Evolutionary conservation across 495 filamentous ascomycete genomes (phyloP).

Genomic region (Penicillium antarcticum): DNA sequence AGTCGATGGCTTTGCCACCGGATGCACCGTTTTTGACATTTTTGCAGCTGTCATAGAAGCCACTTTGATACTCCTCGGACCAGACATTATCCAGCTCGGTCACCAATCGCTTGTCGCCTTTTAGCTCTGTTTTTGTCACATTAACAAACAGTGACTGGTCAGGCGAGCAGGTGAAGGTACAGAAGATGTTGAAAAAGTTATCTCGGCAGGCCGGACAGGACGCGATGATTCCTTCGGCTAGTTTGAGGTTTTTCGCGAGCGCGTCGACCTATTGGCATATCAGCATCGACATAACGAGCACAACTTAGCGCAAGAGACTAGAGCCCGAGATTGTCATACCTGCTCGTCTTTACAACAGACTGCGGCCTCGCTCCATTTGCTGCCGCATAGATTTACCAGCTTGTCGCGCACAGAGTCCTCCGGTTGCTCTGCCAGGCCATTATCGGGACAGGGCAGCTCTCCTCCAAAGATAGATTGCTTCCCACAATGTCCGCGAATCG

Average conservation of each 20-base stretch:
- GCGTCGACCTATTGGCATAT: conserved; percentile 58
- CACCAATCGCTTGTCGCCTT: conserved; percentile 67
- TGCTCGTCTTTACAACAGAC: conserved; percentile 86
- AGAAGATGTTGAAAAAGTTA: conserved; percentile 98
- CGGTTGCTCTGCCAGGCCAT: conserved; percentile 73
- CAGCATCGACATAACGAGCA: neutral
- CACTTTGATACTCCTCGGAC: conserved; percentile 77
- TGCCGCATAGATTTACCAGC: conserved; percentile 80
- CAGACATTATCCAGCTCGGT: conserved; percentile 90
- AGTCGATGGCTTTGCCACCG: conserved; percentile 85
- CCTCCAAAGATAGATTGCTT: conserved; percentile 82
- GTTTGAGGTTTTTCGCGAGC: conserved; percentile 75
- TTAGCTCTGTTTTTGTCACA: conserved; percentile 69
- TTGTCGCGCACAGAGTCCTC: conserved; percentile 64
- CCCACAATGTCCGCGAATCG: conserved; percentile 87
- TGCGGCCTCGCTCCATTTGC: conserved; percentile 74
- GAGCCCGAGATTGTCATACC: conserved; percentile 39
- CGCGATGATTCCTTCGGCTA: conserved; percentile 83
- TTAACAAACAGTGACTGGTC: conserved; percentile 95
- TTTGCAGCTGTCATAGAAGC: conserved; percentile 96
- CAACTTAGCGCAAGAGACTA: no score
- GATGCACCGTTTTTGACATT: conserved; percentile 96
- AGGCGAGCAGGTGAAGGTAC: conserved; percentile 95
- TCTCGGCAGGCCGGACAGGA: conserved; percentile 93
- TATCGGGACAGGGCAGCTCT: conserved; percentile 91